These are phyloP conservation scores for Candida sphagnicola DNA, from an alignment of 805 yeast species.

Conservation along the genomic window DNA sequence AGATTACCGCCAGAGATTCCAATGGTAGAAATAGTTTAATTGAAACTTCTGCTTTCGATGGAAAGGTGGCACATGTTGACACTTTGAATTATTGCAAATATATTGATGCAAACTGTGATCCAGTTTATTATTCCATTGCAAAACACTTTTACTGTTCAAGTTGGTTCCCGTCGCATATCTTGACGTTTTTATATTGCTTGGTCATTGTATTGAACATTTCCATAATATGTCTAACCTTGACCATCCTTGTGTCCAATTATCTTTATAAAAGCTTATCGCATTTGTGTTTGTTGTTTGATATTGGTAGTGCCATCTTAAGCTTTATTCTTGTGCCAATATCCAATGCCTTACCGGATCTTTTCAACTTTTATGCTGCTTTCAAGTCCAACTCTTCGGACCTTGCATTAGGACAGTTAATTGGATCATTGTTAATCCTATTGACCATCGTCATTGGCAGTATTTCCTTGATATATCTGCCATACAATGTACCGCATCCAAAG, in stretches of 20 bases:
- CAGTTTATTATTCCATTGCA: slow-evolving; percentile 23
- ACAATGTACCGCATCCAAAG: slow-evolving; percentile 15
- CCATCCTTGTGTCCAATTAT: slow-evolving; percentile 32
- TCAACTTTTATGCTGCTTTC: slow-evolving; percentile 30
- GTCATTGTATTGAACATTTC: slow-evolving; percentile 12
- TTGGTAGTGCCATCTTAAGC: slow-evolving; percentile 28
- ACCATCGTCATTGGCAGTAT: slow-evolving; percentile 34
- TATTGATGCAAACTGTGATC: slow-evolving; percentile 17
- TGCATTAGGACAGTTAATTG: slow-evolving; percentile 35
- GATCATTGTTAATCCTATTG: slow-evolving; percentile 29
- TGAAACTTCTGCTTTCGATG: no score
- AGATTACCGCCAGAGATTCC: no score
- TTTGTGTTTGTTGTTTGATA: slow-evolving; percentile 17
- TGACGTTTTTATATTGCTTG: slow-evolving; percentile 9
- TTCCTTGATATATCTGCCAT: slow-evolving; percentile 18
- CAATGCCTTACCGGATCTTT: slow-evolving; percentile 35
- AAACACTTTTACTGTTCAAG: slow-evolving; percentile 24
- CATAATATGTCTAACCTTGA: slow-evolving; percentile 20
- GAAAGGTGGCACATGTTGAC: no score
- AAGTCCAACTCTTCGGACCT: slow-evolving; percentile 25
- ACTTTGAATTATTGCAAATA: slow-evolving; percentile 16
- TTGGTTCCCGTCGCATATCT: slow-evolving; percentile 11
- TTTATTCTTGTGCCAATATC: slow-evolving; percentile 32
- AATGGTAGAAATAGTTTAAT: no score
- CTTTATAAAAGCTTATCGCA: slow-evolving; percentile 27